A percentile compares a stretch with the other conserved stretches of the same genome.
Evolutionary conservation across 768 basidiomycete species (phyloP).

Genomic region (Heimioporus sp.): DNA sequence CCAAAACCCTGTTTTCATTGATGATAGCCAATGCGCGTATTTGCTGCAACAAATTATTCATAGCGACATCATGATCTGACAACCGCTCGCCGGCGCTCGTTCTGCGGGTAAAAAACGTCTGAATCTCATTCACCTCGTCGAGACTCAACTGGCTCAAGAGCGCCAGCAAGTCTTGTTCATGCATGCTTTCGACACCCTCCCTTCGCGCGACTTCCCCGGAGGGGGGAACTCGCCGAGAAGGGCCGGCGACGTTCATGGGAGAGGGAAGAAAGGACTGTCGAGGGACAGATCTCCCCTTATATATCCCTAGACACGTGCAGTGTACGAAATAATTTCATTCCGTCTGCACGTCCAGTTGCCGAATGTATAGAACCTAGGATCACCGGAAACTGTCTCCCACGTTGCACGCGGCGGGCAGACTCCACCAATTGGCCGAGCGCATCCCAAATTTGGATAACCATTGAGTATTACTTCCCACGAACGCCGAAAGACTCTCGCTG

Average conservation of each 20-base stretch:
- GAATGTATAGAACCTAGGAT: no score
- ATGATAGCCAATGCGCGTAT: constrained; percentile 13
- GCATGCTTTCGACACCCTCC: constrained; percentile 19
- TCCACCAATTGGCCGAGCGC: no score
- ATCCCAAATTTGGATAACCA: no score
- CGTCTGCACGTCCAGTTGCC: no score
- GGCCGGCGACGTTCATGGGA: constrained; percentile 27
- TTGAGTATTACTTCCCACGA: no score
- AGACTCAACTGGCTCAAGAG: constrained; percentile 19
- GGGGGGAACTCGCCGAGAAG: constrained; percentile 15
- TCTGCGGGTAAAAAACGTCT: constrained; percentile 7
- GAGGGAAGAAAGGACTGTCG: constrained; percentile 10
- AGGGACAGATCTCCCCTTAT: constrained; percentile 1
- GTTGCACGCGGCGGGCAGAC: no score
- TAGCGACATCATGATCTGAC: constrained; percentile 24
- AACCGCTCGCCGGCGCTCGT: constrained; percentile 5
- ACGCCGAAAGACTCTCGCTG: no score
- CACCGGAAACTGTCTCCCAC: no score
- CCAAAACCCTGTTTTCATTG: constrained; percentile 22
- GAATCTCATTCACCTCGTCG: constrained; percentile 19
- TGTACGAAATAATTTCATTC: no score
- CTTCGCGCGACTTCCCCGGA: background rate
- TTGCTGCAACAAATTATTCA: constrained; percentile 25
- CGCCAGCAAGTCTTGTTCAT: constrained; percentile 24
- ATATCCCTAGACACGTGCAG: background rate